Evolutionary conservation across 805 yeast genomes (phyloP).

Genomic region (Saturnispora dispora): DNA sequence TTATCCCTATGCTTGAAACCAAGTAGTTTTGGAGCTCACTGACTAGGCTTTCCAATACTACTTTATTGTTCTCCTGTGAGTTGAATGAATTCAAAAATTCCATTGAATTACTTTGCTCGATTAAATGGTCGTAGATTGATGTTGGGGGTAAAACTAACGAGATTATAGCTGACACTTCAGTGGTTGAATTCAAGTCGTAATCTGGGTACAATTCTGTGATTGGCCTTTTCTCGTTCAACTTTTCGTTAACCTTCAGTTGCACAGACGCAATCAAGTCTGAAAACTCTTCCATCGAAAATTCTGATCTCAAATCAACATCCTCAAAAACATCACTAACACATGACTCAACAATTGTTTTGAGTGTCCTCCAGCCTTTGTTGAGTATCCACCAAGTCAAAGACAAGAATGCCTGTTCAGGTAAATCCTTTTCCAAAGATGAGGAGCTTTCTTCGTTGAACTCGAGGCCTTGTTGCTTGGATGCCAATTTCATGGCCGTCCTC

Average conservation of each 20-base stretch:
- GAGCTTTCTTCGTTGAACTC: constrained; percentile 20
- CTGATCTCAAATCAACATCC: constrained; percentile 62
- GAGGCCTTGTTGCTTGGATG: constrained; percentile 37
- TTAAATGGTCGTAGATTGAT: constrained; percentile 42
- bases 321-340: constrained; percentile 55
- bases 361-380: constrained; percentile 70
- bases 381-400: constrained; percentile 91
- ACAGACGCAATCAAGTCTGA: constrained; percentile 34
- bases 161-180: constrained; percentile 2
- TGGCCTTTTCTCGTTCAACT: constrained; percentile 6
- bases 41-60: constrained; percentile 23
- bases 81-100: constrained; percentile 29
- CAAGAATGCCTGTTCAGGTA: constrained; percentile 71
- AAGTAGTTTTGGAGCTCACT: constrained; percentile 26
- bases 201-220: constrained; percentile 1
- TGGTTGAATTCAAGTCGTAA: background rate
- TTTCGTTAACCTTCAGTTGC: constrained; percentile 22
- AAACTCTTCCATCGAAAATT: constrained; percentile 55
- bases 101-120: constrained; percentile 43
- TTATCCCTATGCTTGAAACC: constrained; percentile 23
- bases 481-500: constrained; percentile 64
- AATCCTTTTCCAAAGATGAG: constrained; percentile 25
- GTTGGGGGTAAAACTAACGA: constrained; percentile 41
- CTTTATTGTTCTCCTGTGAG: constrained; percentile 18
- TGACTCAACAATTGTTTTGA: constrained; percentile 43